These are phyloP conservation scores for Tuctoria greenei DNA, from an alignment of 176 grass and related monocot species.

Conservation along the genomic window DNA sequence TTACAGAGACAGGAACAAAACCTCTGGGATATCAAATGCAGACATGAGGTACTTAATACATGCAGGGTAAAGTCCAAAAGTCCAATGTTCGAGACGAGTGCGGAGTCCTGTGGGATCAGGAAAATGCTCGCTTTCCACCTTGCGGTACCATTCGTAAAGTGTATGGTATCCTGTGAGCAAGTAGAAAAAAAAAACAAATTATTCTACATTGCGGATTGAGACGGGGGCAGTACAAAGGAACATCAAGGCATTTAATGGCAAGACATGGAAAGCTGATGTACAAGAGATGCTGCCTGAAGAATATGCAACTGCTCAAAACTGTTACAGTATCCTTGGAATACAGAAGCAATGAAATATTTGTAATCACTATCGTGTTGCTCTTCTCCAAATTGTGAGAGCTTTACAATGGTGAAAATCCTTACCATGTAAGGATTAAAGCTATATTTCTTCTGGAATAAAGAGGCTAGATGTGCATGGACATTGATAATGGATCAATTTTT, in stretches of 20 bases:
- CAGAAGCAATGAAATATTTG: not conserved
- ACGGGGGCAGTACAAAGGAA: not conserved
- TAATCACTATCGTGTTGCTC: not conserved
- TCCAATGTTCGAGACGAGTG: constrained; percentile 74
- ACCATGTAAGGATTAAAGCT: not conserved
- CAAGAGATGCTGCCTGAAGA: not conserved
- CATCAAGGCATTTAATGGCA: not conserved
- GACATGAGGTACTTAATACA: constrained; percentile 99
- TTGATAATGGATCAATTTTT: not conserved
- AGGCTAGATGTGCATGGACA: not conserved
- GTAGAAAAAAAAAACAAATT: not conserved
- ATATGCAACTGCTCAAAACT: not conserved
- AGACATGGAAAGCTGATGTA: constrained; percentile 12
- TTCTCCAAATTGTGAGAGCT: not conserved
- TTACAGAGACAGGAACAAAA: constrained; percentile 40
- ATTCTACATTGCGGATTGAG: constrained; percentile 18
- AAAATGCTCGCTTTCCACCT: constrained; percentile 92
- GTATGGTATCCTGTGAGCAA: constrained; percentile 78
- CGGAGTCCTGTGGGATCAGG: constrained; percentile 87
- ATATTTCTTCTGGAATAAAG: not conserved
- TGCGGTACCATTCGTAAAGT: constrained; percentile 92
- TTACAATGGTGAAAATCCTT: not conserved
- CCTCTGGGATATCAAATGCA: constrained; percentile 95
- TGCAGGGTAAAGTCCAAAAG: constrained; percentile 93
- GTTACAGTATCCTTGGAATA: not conserved